phyloP scores from a whole-genome alignment of 495 filamentous ascomycete genomes.

The Penicillium cataractarum region DNA sequence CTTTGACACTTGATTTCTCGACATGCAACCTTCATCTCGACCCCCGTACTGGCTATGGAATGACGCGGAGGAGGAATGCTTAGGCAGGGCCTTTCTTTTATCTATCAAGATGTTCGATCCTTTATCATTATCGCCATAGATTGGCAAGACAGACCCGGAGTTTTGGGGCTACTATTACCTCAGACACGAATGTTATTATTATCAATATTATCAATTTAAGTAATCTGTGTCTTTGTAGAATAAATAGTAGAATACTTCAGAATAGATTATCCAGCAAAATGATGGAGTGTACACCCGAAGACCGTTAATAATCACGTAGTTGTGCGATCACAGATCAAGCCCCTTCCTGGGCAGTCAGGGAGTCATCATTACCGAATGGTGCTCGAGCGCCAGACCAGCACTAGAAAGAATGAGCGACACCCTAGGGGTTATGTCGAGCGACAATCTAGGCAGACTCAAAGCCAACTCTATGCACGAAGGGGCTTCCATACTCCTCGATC shows the following conservation, averaged over 20 bases:
- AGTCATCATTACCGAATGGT: neutral
- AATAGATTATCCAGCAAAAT: too few species aligned
- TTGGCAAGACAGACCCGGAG: slow-evolving; percentile 24
- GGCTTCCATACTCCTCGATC: neutral
- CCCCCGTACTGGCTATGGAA: slow-evolving; percentile 18
- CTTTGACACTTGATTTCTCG: slow-evolving; percentile 3
- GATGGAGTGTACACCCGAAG: too few species aligned
- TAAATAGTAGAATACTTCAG: neutral
- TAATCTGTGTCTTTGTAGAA: neutral
- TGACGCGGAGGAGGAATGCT: slow-evolving; percentile 14
- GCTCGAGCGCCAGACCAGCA: neutral
- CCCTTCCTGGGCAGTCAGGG: neutral
- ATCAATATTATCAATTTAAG: slow-evolving; percentile 1
- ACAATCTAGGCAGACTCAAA: neutral
- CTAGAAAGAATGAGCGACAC: neutral
- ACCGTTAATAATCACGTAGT: neutral
- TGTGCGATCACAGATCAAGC: neutral
- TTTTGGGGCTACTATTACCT: slow-evolving; percentile 36
- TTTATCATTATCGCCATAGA: slow-evolving; percentile 21
- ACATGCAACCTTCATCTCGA: slow-evolving; percentile 3
- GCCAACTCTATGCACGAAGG: neutral
- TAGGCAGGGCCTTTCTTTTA: slow-evolving; percentile 26
- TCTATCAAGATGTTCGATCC: slow-evolving; percentile 17
- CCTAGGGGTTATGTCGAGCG: neutral
- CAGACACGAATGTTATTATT: slow-evolving; percentile 5